These are phyloP conservation scores for Leucosporidium yakuticum DNA, from an alignment of 768 basidiomycete genomes.

Conservation along the genomic window DNA sequence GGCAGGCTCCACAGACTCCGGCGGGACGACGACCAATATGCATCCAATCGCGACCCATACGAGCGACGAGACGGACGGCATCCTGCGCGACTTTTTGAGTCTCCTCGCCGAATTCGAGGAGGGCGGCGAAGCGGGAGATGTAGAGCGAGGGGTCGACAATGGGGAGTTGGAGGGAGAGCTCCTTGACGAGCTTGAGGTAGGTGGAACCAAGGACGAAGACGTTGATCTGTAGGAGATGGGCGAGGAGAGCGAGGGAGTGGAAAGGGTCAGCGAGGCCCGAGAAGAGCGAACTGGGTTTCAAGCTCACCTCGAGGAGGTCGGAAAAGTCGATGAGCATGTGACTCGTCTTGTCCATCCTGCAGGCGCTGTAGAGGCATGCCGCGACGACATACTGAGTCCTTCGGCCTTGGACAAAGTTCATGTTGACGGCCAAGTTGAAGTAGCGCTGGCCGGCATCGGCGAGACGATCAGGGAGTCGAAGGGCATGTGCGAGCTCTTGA, in stretches of 20 bases:
- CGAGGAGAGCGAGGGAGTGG: not conserved
- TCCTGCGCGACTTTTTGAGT: slow-evolving; percentile 86
- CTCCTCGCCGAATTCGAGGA: slow-evolving; percentile 94
- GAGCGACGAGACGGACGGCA: slow-evolving; percentile 83
- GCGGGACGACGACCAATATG: slow-evolving; percentile 88
- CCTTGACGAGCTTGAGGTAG: slow-evolving; percentile 87
- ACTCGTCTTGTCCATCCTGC: slow-evolving; percentile 82
- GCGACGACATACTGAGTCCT: slow-evolving; percentile 89
- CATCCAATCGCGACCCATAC: slow-evolving; percentile 98
- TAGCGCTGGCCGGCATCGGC: slow-evolving; percentile 73
- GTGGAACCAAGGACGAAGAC: slow-evolving; percentile 95
- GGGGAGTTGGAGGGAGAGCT: slow-evolving; percentile 74
- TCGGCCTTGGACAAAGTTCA: slow-evolving; percentile 88
- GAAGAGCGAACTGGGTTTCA: not conserved
- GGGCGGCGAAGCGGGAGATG: slow-evolving; percentile 86
- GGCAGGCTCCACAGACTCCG: slow-evolving; percentile 92
- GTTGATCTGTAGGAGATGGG: slow-evolving; percentile 60
- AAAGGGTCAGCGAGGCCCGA: not conserved
- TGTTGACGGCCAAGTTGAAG: slow-evolving; percentile 88
- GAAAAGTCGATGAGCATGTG: slow-evolving; percentile 99
- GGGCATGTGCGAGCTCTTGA: slow-evolving; percentile 67
- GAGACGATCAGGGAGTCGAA: slow-evolving; percentile 73
- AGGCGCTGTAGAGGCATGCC: slow-evolving; percentile 90
- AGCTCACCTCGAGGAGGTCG: slow-evolving; percentile 75
- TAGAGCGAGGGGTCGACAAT: slow-evolving; percentile 94